Base-by-base conservation (phyloP, 2,329 filamentous ascomycete genomes). In the Penicillium expansum region DNA sequence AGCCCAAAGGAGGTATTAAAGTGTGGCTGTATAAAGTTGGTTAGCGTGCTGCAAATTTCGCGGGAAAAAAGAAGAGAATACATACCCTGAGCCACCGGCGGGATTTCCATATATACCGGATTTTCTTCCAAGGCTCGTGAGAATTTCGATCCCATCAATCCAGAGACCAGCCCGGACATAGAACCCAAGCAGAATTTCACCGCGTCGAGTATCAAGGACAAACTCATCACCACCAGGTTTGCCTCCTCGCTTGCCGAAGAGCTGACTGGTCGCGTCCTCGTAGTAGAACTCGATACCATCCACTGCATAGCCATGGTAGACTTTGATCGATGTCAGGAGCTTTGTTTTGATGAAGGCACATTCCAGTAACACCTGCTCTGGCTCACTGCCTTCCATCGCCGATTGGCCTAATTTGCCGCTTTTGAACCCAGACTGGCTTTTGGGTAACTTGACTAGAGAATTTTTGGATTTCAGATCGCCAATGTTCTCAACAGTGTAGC, bases 241-340 rank as follows among this genome's bases (percentile, higher is more conserved):
- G 8, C 88, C 89, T 13, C 88, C 89, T 53, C 83, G 81, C 68
- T 91, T 92, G 39, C 94, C 94, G 78, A 99, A 95, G 4, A 97
- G 74, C 70, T 97, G 91, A 53, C 82, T 88, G 1, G 90, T 88
- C 16, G 84, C 83, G 72, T 97, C 92, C 68, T 97, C 93, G 69
- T 96, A 97, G 57, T 90, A 81, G 74, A 99, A 97, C 72, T 97
- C 93, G 20, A 99, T 74, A 0, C 94, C 94, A 71, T 96, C 89
- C 13, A 97, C 70, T 4, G 88, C 88, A 57, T 81, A 79, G 2
- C 90, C 91, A 66, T 91, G 87, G 69, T 92, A 95, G 14, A 96
- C 81, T 58, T 86, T 83, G 55, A 97, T 83, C 5, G 84, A 84
- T 1, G 86, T 87, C 60, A 97, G 79, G 30, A 96, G 82, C 61